Base-by-base conservation (phyloP, 2,329 filamentous ascomycete species). In the Chaetomium globosum region DNA sequence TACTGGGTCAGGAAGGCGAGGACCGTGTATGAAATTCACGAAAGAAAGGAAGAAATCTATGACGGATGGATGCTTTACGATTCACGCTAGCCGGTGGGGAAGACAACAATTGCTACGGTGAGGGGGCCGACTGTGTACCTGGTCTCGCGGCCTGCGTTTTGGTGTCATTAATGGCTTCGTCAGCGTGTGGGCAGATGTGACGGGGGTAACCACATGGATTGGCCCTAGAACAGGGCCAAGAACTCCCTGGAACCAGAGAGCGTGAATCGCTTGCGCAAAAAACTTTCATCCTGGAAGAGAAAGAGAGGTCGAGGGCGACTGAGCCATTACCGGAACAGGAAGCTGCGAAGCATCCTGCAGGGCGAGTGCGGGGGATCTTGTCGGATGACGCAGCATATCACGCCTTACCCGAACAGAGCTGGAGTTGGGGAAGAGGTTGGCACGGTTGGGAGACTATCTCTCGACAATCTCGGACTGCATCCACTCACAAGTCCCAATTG, bases 251-350 rank as follows among this genome's bases (percentile, higher is more conserved):
- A 23, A 21, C 46, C 13, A 31, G 49, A 39, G 13, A 31, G 12
- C n/a, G 36, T 12, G 13, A 33, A 55, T 21, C 51, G 28, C 23
- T 49, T 33, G 43, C 43, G 51, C 53, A 56, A 48, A 56, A 48
- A 48, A 26, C 12, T 46, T 55, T 54, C 59, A 31, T 48, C 39
- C 13, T 2, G 21, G 43, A 26, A 58, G 21, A 16, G 3, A 21
- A 12, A 51, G 51, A 7, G 26, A 30, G 23, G 26, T 12, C 7
- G 1, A 30, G 26, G 26, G 23, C n/a, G n/a, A 39, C 36, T 26
- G 57, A n/a, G 52, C 39, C 48, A 16, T 59, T 67, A 53, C 67
- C 67, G 49, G 43, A 69, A 54, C 49, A 69, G 68, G 68, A 69
- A 69, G 68, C 66, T 68, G 64, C 61, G 39, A 66, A 62, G 46